Evolutionary conservation across 2,329 filamentous ascomycete species (phyloP).

Genomic region (Hawksworthiomyces lignivorus): DNA sequence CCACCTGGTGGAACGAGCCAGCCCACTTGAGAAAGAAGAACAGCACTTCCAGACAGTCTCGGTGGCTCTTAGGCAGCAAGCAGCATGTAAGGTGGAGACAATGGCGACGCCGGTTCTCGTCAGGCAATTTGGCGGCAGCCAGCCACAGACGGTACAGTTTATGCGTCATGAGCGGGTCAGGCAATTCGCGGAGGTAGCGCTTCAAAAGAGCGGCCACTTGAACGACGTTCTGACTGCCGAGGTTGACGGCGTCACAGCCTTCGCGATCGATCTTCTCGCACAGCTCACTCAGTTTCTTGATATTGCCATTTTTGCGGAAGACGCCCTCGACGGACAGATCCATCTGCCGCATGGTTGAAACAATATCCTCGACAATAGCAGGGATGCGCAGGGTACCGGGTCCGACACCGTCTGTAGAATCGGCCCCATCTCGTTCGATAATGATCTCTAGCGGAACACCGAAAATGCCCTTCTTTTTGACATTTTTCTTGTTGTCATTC

Average conservation of each 20-base stretch:
- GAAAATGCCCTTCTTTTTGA: slow-evolving; percentile 91
- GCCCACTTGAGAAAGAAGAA: slow-evolving; percentile 98
- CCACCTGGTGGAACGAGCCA: slow-evolving; percentile 91
- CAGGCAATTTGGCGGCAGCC: slow-evolving; percentile 77
- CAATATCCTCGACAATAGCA: slow-evolving; percentile 87
- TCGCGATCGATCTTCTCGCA: slow-evolving; percentile 80
- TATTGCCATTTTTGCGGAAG: slow-evolving; percentile 98
- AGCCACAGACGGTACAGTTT: slow-evolving; percentile 91
- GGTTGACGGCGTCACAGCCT: slow-evolving; percentile 76
- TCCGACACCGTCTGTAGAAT: slow-evolving; percentile 95
- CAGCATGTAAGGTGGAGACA: slow-evolving; percentile 88
- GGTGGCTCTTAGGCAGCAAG: slow-evolving; percentile 81
- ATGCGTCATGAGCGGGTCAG: slow-evolving; percentile 88
- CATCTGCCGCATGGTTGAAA: slow-evolving; percentile 95
- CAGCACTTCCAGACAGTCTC: slow-evolving; percentile 89
- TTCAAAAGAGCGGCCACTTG: slow-evolving; percentile 91
- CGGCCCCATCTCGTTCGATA: slow-evolving; percentile 86
- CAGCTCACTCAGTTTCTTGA: slow-evolving; percentile 82
- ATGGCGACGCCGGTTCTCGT: slow-evolving; percentile 73
- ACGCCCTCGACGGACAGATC: slow-evolving; percentile 98
- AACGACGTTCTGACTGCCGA: slow-evolving; percentile 83
- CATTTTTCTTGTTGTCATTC: slow-evolving; percentile 66
- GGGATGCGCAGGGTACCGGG: slow-evolving; percentile 86
- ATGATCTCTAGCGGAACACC: slow-evolving; percentile 82
- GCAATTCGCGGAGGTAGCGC: slow-evolving; percentile 88